Base-by-base conservation (phyloP, 164 flowering plant species). In the Macadamia tetraphylla region DNA sequence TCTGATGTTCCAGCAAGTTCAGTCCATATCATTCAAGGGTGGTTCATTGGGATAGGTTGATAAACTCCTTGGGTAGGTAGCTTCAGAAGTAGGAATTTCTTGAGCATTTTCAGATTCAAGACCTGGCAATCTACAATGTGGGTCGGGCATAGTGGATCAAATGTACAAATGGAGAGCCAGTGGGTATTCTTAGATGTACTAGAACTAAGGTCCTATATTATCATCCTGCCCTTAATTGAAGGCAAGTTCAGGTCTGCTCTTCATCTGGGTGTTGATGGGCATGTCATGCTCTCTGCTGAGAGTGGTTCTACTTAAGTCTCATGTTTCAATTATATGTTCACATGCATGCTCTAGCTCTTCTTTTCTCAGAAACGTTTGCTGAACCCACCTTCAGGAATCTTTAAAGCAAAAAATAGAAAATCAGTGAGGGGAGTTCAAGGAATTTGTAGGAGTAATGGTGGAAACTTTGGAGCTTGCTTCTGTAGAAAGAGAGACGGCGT, bases 101-200 rank as follows among this genome's bases (percentile, higher is more conserved):
- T 87, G 30, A 87, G 88, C 75, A 67, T 90, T 51, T 92, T 90
- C 67, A 78, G 96, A 68, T 92, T 92, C 84, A 92, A 92, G 62
- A 86, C 91, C 40, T 92, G 98, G 98, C 90, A 96, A 93, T 82
- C 90, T 18, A 90, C 96, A 52, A 85, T 82, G 77, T 90, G 94
- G 96, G 85, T 85, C 0, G 98, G 94, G 32, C 83, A 29, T 9
- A 82, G 78, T 58, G 96, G 98, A 2, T 88, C 92, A 0, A 88
- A 88, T 69, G 61, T 92, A 18, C 94, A 88, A 70, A 83, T 78
- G 87, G 98, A 87, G 59, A 85, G 96, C 43, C 96, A 90, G 46
- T 87, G 92, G 98, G 70, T 85, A 0, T 79, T 90, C 73, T 60
- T 92, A 1, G 79, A 88, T 61, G 88, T 86, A 65, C 93, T 88